A percentile compares a stretch with the other conserved stretches of the same genome.
phyloP scores from a whole-genome alignment of 305 asterid genomes.

The Solanum hybrid region DNA sequence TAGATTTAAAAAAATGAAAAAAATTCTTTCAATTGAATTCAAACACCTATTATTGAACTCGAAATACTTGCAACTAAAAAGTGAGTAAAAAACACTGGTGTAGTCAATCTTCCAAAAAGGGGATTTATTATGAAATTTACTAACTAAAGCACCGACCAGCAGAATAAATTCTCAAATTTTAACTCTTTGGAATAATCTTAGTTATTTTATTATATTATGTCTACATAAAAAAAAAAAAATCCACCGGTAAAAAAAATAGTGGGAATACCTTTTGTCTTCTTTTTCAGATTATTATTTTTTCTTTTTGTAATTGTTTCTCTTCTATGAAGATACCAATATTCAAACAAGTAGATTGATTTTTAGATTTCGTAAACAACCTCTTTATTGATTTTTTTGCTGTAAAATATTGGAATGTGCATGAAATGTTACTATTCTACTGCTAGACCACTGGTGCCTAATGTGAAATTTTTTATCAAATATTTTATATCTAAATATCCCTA shows the following conservation, averaged over 20 bases:
- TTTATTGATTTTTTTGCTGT: too few relatives aligned
- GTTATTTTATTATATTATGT: background rate
- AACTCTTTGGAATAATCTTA: background rate
- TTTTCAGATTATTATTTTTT: background rate
- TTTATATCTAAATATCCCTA: too few relatives aligned
- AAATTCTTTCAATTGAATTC: background rate
- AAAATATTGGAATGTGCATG: too few relatives aligned
- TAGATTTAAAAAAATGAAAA: background rate
- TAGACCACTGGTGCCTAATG: background rate
- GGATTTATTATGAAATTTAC: background rate
- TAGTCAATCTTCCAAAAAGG: background rate
- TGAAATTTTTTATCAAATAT: too few relatives aligned
- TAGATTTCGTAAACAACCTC: background rate
- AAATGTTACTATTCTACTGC: conserved; percentile 53
- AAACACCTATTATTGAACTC: background rate
- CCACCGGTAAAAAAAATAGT: background rate
- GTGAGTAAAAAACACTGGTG: background rate
- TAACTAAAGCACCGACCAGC: background rate
- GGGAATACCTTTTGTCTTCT: background rate
- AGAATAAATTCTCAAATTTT: background rate
- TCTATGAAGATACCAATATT: too few relatives aligned
- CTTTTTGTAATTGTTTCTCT: too few relatives aligned
- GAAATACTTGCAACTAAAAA: background rate
- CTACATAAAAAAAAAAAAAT: background rate
- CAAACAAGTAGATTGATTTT: too few relatives aligned